Percentiles rank a stretch among this genome's conserved stretches.
These are phyloP conservation scores for Neofusicoccum kwambonambiense DNA, from an alignment of 2,329 filamentous ascomycete genomes.

Conservation along the genomic window DNA sequence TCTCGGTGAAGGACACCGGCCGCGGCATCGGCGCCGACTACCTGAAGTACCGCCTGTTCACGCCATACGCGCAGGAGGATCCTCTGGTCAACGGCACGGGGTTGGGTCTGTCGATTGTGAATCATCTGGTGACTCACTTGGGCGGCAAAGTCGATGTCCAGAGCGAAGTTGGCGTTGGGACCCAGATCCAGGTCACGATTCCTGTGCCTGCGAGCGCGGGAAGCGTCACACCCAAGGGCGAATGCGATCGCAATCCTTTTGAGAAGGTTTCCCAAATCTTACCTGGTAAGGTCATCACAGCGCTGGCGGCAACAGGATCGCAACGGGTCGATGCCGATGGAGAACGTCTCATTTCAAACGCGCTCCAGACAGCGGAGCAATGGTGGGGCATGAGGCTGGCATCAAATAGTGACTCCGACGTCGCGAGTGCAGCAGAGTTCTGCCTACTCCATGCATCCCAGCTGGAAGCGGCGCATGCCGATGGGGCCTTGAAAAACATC, in stretches of 20 bases:
- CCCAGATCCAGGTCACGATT: constrained; percentile 20
- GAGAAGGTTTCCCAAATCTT: not conserved
- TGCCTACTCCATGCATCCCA: not conserved
- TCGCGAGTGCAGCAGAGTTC: not conserved
- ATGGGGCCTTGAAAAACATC: not conserved
- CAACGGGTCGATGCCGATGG: not conserved
- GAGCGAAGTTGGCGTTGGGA: constrained; percentile 37
- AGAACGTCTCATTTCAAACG: not conserved
- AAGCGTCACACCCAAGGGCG: not conserved
- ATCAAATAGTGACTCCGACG: not conserved
- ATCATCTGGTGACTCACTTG: constrained; percentile 36
- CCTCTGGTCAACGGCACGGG: constrained; percentile 38
- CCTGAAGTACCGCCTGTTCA: constrained; percentile 36
- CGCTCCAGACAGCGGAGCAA: not conserved
- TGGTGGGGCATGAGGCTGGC: not conserved
- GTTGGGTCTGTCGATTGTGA: constrained; percentile 39
- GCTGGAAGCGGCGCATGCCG: not conserved
- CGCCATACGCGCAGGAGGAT: constrained; percentile 41
- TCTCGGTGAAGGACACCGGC: constrained; percentile 33
- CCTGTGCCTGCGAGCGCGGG: too few relatives aligned
- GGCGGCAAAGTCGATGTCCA: constrained; percentile 37
- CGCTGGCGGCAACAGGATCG: not conserved
- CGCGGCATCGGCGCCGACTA: constrained; percentile 42
- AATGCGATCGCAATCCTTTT: constrained; percentile 1
- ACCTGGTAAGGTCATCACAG: not conserved